These are phyloP conservation scores for Striga hermonthica DNA, from an alignment of 305 asterid genomes.

Conservation along the genomic window DNA sequence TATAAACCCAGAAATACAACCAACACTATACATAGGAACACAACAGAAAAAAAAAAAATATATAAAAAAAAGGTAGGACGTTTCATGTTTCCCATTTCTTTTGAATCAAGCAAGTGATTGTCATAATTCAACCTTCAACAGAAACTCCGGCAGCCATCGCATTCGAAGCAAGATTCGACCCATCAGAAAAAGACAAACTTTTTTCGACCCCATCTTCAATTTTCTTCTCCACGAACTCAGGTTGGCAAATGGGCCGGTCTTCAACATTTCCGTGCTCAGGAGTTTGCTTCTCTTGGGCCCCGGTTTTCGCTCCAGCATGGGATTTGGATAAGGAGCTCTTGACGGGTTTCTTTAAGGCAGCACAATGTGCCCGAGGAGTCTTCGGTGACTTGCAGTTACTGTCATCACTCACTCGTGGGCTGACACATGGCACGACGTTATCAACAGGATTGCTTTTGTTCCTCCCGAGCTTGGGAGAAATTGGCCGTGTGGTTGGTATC, in stretches of 20 bases:
- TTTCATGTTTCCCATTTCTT: too few relatives aligned
- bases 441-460: conserved; percentile 37
- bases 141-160: conserved; percentile 37
- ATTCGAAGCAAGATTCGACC: conserved; percentile 1
- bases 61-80: too few relatives aligned
- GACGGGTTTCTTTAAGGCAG: conserved; percentile 28
- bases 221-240: conserved; percentile 22
- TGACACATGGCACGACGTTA: conserved; percentile 35
- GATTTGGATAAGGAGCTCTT: conserved; percentile 37
- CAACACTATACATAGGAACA: too few relatives aligned
- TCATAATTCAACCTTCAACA: conserved; percentile 40
- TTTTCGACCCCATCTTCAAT: conserved; percentile 18
- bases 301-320: conserved; percentile 26
- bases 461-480: conserved; percentile 72
- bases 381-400: conserved; percentile 33
- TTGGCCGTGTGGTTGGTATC: conserved; percentile 71
- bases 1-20: too few relatives aligned
- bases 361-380: conserved; percentile 28
- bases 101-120: background rate
- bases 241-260: conserved; percentile 19
- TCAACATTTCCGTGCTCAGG: background rate
- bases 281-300: conserved; percentile 31
- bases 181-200: conserved; percentile 23
- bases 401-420: conserved; percentile 38
- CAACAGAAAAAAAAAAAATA: too few relatives aligned